Evolutionary conservation across 164 flowering plant genomes (phyloP), one percentile per base, ranked within the genome.

Genomic region (Vitis rotundifolia): DNA sequence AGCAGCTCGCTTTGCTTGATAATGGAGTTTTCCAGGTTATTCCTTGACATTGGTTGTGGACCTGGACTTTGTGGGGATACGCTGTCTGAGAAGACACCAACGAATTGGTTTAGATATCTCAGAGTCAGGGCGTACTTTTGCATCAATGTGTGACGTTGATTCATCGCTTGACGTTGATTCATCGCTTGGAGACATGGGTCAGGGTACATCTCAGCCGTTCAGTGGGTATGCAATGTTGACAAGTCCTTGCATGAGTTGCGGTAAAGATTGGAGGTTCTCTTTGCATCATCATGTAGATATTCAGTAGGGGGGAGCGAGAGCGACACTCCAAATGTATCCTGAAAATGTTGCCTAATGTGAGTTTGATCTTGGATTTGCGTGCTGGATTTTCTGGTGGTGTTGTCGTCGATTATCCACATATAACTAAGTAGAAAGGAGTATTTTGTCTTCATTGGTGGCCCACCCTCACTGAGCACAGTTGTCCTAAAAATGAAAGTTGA

Each of bases 191-290:
- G 99, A 95, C 74, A 91, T 95, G 98, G 98, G 97, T 66, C 98
- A 94, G 97, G 98, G 98, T 13, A 98, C 78, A 93, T 95, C 62
- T 94, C 99, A 94, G 47, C n/a, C n/a, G n/a, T n/a, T n/a, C n/a
- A n/a, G n/a, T n/a, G n/a, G n/a, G n/a, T n/a, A n/a, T n/a, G n/a
- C n/a, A n/a, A n/a, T n/a, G n/a, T n/a, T n/a, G n/a, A n/a, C n/a
- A n/a, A n/a, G n/a, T n/a, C n/a, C n/a, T 87, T 81, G 59, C 97
- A 94, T 72, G 85, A 90, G 49, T 97, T 97, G 58, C 85, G 89
- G 63, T 68, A 87, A 73, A 88, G 97, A 83, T 74, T 92, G 82
- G 92, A 90, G 97, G 93, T 97, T 44, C 93, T 95, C 81, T 93
- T 93, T 80, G 89, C 85, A 52, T 91, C 97, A 66, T 73, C 91